A percentile compares a stretch with the other conserved stretches of the same genome.
Evolutionary conservation across 495 filamentous ascomycete genomes (phyloP).

Genomic region (Annulohypoxylon stygium): DNA sequence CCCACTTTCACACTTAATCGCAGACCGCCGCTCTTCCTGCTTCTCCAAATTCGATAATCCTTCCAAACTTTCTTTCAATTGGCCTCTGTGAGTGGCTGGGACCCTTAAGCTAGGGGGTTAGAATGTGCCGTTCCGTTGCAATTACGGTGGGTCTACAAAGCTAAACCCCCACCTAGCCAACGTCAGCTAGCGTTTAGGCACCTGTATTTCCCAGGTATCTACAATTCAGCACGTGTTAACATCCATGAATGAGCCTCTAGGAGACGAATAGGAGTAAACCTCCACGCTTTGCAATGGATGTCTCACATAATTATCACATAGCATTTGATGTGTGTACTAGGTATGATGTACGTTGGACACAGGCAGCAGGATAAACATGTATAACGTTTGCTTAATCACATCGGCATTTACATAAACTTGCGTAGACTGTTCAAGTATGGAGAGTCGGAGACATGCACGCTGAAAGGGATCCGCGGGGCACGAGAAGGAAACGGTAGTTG

Average conservation of each 20-base stretch:
- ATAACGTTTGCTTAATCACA: no score
- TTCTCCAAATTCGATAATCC: slow-evolving; percentile 32
- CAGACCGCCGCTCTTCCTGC: slow-evolving; percentile 43
- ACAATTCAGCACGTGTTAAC: slow-evolving; percentile 11
- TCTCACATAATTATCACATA: background rate
- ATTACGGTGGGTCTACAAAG: slow-evolving; percentile 33
- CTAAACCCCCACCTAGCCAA: slow-evolving; percentile 27
- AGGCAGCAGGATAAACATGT: no score
- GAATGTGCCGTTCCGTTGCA: slow-evolving; percentile 41
- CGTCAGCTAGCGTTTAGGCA: background rate
- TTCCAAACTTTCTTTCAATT: slow-evolving; percentile 39
- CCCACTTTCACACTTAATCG: slow-evolving; percentile 30
- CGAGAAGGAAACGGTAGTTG: no score
- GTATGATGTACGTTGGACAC: no score
- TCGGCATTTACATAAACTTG: no score
- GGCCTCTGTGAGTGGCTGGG: slow-evolving; percentile 38
- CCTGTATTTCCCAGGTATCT: background rate
- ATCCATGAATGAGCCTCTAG: slow-evolving; percentile 20
- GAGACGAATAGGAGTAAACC: slow-evolving; percentile 25
- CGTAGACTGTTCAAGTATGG: no score
- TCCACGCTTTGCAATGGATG: background rate
- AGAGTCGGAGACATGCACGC: background rate
- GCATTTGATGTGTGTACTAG: no score
- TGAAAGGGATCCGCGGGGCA: background rate
- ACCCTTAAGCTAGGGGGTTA: slow-evolving; percentile 35